Conservation (phyloP, 2,329 filamentous ascomycete species). For the Sarocladium kiliense region DNA sequence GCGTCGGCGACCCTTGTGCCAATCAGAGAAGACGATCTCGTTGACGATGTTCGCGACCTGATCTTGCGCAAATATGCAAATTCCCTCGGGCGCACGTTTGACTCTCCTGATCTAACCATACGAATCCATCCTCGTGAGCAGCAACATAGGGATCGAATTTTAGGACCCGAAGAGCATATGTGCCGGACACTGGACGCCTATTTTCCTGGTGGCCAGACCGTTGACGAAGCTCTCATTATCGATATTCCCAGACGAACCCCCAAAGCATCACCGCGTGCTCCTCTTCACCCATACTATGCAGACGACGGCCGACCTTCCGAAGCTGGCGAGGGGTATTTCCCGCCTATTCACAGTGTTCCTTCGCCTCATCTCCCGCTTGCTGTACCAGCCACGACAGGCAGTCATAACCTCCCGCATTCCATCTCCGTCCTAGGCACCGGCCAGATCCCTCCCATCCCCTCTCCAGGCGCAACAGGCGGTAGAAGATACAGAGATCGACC, state of each 20-base stretch:
- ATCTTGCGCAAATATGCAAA: slow-evolving; percentile 93
- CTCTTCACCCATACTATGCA: slow-evolving; percentile 48
- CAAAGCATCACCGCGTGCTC: slow-evolving; percentile 67
- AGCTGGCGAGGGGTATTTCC: slow-evolving; percentile 76
- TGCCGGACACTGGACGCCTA: slow-evolving; percentile 71
- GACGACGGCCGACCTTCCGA: slow-evolving; percentile 65
- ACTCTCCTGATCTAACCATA: slow-evolving; percentile 82
- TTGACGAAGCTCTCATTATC: slow-evolving; percentile 87
- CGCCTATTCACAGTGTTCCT: slow-evolving; percentile 49
- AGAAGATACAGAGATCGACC: slow-evolving; percentile 54
- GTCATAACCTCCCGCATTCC: slow-evolving; percentile 45
- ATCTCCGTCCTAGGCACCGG: slow-evolving; percentile 80
- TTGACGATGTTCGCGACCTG: slow-evolving; percentile 90
- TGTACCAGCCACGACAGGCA: slow-evolving; percentile 26
- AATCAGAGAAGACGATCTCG: slow-evolving; percentile 81
- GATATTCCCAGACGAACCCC: slow-evolving; percentile 80
- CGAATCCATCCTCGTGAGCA: slow-evolving; percentile 69
- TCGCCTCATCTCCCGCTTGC: slow-evolving; percentile 34
- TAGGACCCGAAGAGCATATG: slow-evolving; percentile 86
- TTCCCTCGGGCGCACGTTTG: slow-evolving; percentile 81
- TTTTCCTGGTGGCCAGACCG: slow-evolving; percentile 79
- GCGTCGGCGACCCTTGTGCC: slow-evolving; percentile 84
- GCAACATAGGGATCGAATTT: slow-evolving; percentile 53
- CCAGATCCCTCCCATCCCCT: slow-evolving; percentile 74
- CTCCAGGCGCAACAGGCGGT: slow-evolving; percentile 63